phyloP scores from a whole-genome alignment of 345 rosid species.

The Viola odorata region DNA sequence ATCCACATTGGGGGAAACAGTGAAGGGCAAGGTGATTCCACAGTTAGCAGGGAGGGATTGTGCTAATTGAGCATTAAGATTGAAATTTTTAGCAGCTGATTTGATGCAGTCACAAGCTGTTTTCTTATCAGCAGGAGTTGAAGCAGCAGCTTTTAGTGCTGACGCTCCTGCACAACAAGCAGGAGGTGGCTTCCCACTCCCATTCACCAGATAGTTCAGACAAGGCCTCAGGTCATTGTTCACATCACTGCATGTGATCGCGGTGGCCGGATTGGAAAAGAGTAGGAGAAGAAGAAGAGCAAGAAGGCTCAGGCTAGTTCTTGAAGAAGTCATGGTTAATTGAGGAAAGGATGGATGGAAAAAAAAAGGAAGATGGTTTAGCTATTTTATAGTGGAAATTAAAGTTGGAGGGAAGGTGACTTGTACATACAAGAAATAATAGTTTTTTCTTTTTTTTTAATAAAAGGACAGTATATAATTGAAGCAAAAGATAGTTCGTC shows the following conservation, averaged over 20 bases:
- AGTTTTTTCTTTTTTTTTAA: too few species aligned
- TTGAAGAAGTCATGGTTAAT: slow-evolving; percentile 23
- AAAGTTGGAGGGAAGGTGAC: slow-evolving; percentile 12
- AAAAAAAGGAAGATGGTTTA: too few species aligned
- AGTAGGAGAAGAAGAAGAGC: slow-evolving; percentile 26
- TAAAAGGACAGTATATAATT: too few species aligned
- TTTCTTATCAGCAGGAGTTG: slow-evolving; percentile 49
- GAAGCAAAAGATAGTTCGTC: too few species aligned
- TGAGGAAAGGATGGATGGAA: too few species aligned
- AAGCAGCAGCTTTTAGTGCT: slow-evolving; percentile 40
- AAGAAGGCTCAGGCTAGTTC: slow-evolving; percentile 10
- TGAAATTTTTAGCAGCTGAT: slow-evolving; percentile 42
- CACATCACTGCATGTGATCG: slow-evolving; percentile 58
- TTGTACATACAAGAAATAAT: too few species aligned
- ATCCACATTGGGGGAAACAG: slow-evolving; percentile 52
- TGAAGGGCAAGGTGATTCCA: slow-evolving; percentile 41
- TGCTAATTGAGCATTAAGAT: slow-evolving; percentile 49
- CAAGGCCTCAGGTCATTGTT: slow-evolving; percentile 62
- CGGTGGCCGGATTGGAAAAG: slow-evolving; percentile 36
- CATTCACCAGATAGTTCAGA: slow-evolving; percentile 47
- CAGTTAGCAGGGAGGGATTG: slow-evolving; percentile 56
- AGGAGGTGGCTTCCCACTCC: slow-evolving; percentile 54
- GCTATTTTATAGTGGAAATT: slow-evolving; percentile 15
- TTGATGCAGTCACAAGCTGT: slow-evolving; percentile 68
- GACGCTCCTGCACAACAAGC: slow-evolving; percentile 54